A percentile compares a stretch with the other conserved stretches of the same genome.
phyloP scores from a whole-genome alignment of 176 grass and related monocot genomes.

The Cymbopogon citratus region DNA sequence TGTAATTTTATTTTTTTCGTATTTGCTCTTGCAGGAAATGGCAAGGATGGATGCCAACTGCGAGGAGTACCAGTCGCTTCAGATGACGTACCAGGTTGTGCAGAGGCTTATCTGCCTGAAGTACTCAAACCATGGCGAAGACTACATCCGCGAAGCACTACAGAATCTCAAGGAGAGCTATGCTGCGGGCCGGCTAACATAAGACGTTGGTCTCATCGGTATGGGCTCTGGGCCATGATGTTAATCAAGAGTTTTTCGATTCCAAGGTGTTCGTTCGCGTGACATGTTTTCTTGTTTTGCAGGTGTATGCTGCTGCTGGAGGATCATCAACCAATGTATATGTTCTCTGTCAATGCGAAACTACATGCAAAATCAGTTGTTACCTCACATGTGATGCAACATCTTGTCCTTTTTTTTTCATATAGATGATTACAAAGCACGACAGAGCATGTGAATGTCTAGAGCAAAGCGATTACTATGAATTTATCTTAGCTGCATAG shows the following conservation, averaged over 20 bases:
- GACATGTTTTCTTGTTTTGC: background rate
- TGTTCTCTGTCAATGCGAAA: background rate
- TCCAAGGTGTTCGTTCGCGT: background rate
- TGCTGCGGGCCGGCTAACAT: constrained; percentile 42
- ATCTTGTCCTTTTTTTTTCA: background rate
- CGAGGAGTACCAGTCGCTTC: constrained; percentile 58
- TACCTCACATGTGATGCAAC: background rate
- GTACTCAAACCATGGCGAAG: constrained; percentile 82
- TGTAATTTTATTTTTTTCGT: background rate
- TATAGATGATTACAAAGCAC: background rate
- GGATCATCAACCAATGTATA: background rate
- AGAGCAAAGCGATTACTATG: background rate
- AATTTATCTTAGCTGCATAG: background rate
- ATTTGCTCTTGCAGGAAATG: constrained; percentile 49
- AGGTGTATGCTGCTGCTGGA: background rate
- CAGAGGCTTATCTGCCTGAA: constrained; percentile 87
- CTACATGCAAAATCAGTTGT: background rate
- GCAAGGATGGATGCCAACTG: constrained; percentile 62
- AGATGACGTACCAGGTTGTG: constrained; percentile 53
- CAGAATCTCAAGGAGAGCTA: constrained; percentile 64
- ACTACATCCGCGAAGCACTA: constrained; percentile 61
- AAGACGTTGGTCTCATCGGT: background rate
- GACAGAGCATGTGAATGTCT: background rate
- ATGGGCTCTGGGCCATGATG: background rate
- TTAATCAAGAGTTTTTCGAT: background rate